These are phyloP conservation scores for Nitzschia inconspicua DNA, from an alignment of 108 stramenopile genomes.

Conservation along the genomic window DNA sequence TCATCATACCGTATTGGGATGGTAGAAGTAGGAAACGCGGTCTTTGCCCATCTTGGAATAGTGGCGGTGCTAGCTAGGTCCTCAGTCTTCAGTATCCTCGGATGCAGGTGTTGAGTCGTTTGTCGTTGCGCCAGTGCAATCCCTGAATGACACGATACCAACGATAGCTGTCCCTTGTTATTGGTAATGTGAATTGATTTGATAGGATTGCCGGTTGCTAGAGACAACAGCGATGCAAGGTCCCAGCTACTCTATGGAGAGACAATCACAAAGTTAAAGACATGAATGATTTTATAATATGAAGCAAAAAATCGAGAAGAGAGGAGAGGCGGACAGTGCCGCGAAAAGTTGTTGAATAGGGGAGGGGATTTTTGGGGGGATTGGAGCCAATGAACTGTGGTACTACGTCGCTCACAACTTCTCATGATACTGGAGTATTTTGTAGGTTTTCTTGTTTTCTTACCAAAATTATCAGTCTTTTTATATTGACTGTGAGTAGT, in stretches of 20 bases:
- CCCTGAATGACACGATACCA: not conserved
- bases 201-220: not conserved
- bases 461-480: too few species aligned
- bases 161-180: not conserved
- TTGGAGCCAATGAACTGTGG: too few species aligned
- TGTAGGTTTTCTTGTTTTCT: too few species aligned
- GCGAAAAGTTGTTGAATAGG: too few species aligned
- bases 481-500: too few species aligned
- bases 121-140: not conserved
- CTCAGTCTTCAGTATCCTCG: slow-evolving; percentile 2
- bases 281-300: not conserved
- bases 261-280: not conserved
- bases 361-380: not conserved
- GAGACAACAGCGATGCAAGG: not conserved
- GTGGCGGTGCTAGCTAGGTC: not conserved
- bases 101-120: not conserved
- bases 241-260: not conserved
- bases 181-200: not conserved
- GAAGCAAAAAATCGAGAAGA: not conserved
- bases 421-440: too few species aligned
- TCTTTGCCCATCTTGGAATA: slow-evolving; percentile 9
- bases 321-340: too few species aligned
- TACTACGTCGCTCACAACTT: too few species aligned
- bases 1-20: slow-evolving; percentile 89
- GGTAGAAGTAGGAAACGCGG: slow-evolving; percentile 96